Base-by-base conservation (phyloP, 31 red algal species). In the Asparagopsis taxiformis region DNA sequence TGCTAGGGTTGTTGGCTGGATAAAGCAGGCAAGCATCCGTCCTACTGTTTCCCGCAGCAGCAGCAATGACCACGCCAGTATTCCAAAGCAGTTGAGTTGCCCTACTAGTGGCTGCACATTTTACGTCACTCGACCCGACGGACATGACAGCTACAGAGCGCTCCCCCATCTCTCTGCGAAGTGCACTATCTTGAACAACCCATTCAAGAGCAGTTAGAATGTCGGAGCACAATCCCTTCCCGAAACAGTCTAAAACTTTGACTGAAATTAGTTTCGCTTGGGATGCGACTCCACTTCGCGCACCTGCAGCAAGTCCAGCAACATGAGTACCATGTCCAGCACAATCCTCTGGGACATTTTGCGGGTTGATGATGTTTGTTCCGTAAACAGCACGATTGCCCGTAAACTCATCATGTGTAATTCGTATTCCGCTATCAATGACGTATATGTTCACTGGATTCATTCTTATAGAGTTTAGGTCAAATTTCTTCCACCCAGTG, bases 251-350 rank as follows among this genome's bases (percentile, higher is more conserved):
- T 31, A 87, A 50, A 38, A 74, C 62, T 25, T 59, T 53, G 8
- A 84, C 80, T 20, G 80, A 33, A 51, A 84, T 66, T 10, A 64
- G 38, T 41, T 32, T 30, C 9, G 70, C 80, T 21, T 67, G 31
- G 20, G 23, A 66, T 23, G 82, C 82, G 8, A 86, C 70, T 1
- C 82, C 82, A 23, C 64, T 55, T 16, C 29, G 7, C 22, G 19
- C 63, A 13, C 82, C 82, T 19, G 62, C 71, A 3, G 72, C 70
- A 22, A 75, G 31, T 35, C 50, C 82, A 23, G 84, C 72, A 22
- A 88, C 84, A 70, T 88, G 84, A 28, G 84, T 88, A 16, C 84
- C 84, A 55, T 88, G 84, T 33, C 84, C 84, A 37, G 68, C 67
- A 33, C 84, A 88, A 51, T 88, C 84, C 15, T 34, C 41, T 19